Evolutionary conservation across 805 yeast species (phyloP), one percentile per base, ranked within the genome.

Genomic region (Nakazawaea anatomiae): DNA sequence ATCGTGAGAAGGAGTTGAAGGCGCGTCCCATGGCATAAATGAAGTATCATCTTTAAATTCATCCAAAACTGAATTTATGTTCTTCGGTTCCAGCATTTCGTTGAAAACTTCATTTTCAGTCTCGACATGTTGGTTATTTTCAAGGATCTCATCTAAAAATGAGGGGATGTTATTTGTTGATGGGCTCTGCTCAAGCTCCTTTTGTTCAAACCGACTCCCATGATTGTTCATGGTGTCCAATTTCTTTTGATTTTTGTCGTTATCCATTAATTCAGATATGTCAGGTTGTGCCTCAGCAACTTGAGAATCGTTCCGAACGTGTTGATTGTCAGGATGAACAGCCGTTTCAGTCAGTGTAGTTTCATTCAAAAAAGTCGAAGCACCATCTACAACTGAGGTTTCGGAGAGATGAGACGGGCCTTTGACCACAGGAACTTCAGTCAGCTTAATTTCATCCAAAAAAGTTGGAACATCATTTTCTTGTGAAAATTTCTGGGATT

Each of bases 1-100:
- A n/a, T 43, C 42, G 4, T 25, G 7, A 4, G 25, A 28, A 14
- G 36, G 28, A 29, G 27, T 30, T 2, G 31, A 4, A 10, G 9
- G 14, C 27, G 38, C 47, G 14, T 48, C 51, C 51, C 51, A 48
- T 14, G 51, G 51, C 51, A 48, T 48, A 7, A 12, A 11, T n/a
- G 11, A 25, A 14, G 46, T 14, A 32, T 31, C 46, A 9, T 42
- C 35, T 4, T 9, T 9, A 18, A 34, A n/a, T 14, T n/a, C 39
- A 43, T 43, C 32, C 30, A 43, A 43, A 18, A 43, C 29, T 12
- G 44, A 40, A 40, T 38, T 40, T 18, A 18, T 18, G 25, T 18
- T 18, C 25, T 18, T 18, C 25, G 25, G 3, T 18, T 18, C 25
- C 25, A 18, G 25, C 25, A 18, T 18, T 18, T 18, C 25, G 25